These are phyloP conservation scores for Akanthomyces lecanii DNA, from an alignment of 2,329 filamentous ascomycete species.

Conservation along the genomic window DNA sequence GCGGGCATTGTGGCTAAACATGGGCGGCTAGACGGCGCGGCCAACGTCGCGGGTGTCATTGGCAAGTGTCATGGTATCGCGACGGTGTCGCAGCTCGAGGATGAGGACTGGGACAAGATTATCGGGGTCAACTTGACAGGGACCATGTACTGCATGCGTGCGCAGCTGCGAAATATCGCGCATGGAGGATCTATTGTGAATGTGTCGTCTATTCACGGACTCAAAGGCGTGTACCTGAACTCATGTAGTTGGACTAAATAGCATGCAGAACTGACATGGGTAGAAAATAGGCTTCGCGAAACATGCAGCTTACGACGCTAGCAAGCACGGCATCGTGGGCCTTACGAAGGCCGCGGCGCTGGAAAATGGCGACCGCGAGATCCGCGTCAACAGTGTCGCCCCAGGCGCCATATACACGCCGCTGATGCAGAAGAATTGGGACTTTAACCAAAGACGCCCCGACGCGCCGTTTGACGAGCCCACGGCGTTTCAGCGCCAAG, in stretches of 20 bases:
- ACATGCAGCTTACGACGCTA: slow-evolving; percentile 32
- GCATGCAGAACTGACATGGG: not conserved
- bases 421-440: slow-evolving; percentile 42
- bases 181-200: slow-evolving; percentile 56
- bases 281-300: slow-evolving; percentile 27
- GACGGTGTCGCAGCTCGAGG: slow-evolving; percentile 38
- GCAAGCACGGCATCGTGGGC: slow-evolving; percentile 33
- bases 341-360: slow-evolving; percentile 30
- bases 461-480: slow-evolving; percentile 40
- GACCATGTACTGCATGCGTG: slow-evolving; percentile 45
- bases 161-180: slow-evolving; percentile 40
- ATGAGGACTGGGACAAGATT: slow-evolving; percentile 43
- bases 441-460: slow-evolving; percentile 27
- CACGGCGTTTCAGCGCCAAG: slow-evolving; percentile 39
- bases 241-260: not conserved
- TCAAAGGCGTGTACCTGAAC: slow-evolving; percentile 24
- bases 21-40: slow-evolving; percentile 49
- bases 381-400: slow-evolving; percentile 42
- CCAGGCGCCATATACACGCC: slow-evolving; percentile 47
- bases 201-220: slow-evolving; percentile 48
- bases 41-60: slow-evolving; percentile 50
- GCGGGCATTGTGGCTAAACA: slow-evolving; percentile 38
- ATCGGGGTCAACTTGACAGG: slow-evolving; percentile 45
- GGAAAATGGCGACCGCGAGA: slow-evolving; percentile 36
- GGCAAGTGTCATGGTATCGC: slow-evolving; percentile 38